A percentile compares a stretch with the other conserved stretches of the same genome.
Conservation (phyloP, 1,284 basidiomycete species). For the Exobasidium cylindrosporum region DNA sequence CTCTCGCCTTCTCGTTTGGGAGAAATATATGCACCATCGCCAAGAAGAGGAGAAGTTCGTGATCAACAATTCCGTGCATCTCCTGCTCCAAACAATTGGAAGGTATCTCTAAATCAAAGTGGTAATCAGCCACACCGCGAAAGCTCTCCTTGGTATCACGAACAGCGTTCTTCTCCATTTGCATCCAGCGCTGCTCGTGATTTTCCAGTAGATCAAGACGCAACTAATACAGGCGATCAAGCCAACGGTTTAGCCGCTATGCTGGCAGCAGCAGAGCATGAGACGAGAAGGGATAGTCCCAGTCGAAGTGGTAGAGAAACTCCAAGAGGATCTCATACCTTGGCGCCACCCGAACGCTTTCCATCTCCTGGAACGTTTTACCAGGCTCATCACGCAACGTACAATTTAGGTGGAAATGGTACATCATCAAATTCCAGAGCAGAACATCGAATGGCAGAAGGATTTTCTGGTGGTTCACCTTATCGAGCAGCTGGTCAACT, state of each 20-base stretch:
- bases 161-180: slow-evolving; percentile 46
- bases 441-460: background rate
- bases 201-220: slow-evolving; percentile 6
- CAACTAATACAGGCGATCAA: slow-evolving; percentile 23
- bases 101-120: slow-evolving; percentile 16
- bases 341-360: slow-evolving; percentile 25
- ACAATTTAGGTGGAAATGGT: background rate
- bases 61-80: slow-evolving; percentile 11
- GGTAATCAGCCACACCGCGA: slow-evolving; percentile 26
- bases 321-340: background rate
- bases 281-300: slow-evolving; percentile 8
- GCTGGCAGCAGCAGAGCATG: slow-evolving; percentile 7
- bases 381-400: slow-evolving; percentile 26
- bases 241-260: slow-evolving; percentile 8
- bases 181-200: slow-evolving; percentile 43
- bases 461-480: background rate
- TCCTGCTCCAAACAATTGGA: slow-evolving; percentile 8
- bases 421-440: background rate
- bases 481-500: background rate
- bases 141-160: slow-evolving; percentile 42
- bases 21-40: slow-evolving; percentile 34
- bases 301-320: slow-evolving; percentile 10
- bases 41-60: slow-evolving; percentile 28
- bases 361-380: slow-evolving; percentile 41
- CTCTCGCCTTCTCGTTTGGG: slow-evolving; percentile 19